Evolutionary conservation across 768 basidiomycete genomes (phyloP).

Genomic region (Calvatia gigantea): DNA sequence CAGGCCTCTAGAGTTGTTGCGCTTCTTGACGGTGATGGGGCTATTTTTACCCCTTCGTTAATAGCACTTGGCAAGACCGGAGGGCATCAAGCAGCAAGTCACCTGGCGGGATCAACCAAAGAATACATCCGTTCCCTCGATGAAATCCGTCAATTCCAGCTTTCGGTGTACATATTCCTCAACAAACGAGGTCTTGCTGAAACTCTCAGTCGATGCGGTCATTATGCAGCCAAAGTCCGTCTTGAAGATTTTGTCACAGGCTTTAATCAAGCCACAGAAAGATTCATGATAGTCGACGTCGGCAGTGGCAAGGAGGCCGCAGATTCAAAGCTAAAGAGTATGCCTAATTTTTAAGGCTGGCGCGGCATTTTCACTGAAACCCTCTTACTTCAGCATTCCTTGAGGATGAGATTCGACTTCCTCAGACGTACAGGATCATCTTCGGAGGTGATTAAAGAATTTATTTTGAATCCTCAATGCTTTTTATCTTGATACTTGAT

Average conservation of each 20-base stretch:
- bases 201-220: slow-evolving; percentile 39
- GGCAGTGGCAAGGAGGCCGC: slow-evolving; percentile 71
- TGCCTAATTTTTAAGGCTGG: slow-evolving; percentile 15
- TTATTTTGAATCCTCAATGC: neutral
- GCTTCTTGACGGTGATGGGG: slow-evolving; percentile 65
- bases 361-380: neutral
- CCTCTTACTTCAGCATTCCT: slow-evolving; percentile 40
- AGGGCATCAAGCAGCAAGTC: slow-evolving; percentile 52
- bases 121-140: slow-evolving; percentile 31
- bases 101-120: slow-evolving; percentile 37
- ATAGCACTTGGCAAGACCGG: slow-evolving; percentile 54
- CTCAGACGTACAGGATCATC: slow-evolving; percentile 63
- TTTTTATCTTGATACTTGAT: slow-evolving; percentile 2
- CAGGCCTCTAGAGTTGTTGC: slow-evolving; percentile 45
- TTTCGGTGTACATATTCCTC: slow-evolving; percentile 61
- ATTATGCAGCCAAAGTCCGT: slow-evolving; percentile 32
- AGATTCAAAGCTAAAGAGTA: slow-evolving; percentile 75
- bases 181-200: slow-evolving; percentile 60
- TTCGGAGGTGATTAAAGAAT: slow-evolving; percentile 50
- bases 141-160: slow-evolving; percentile 42
- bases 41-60: slow-evolving; percentile 54
- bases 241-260: slow-evolving; percentile 67
- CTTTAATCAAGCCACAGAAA: slow-evolving; percentile 66
- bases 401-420: slow-evolving; percentile 57
- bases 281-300: slow-evolving; percentile 69